Percentiles rank a stretch among this genome's conserved stretches.
These are phyloP conservation scores for bread wheat (Triticum aestivum) DNA, from an alignment of 176 grass and related monocot genomes.

Conservation along the genomic window IWGSC_CS_RefSeq_v2.1 NC_057813.1:714966729-714967228, in stretches of 20 bases:
- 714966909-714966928: conserved; percentile 84
- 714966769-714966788: no score
- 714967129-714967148: neutral
- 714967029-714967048: conserved; percentile 74
- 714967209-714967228: neutral
- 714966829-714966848: neutral
- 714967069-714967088: conserved; percentile 81
- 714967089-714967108: conserved; percentile 52
- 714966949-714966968: conserved; percentile 88
- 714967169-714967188: neutral
- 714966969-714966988: conserved; percentile 83
- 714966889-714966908: neutral
- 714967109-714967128: conserved; percentile 38
- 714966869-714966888: neutral
- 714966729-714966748: neutral
- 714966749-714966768: neutral
- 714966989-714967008: conserved; percentile 88
- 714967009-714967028: conserved; percentile 74
- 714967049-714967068: conserved; percentile 58
- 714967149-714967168: conserved; percentile 48
- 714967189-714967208: neutral
- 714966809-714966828: neutral
- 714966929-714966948: conserved; percentile 76
- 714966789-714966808: neutral
- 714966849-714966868: neutral